Evolutionary conservation across 2,329 filamentous ascomycete species (phyloP), one percentile per base, ranked within the genome.

Genomic region (Aurifilum marmelostoma): DNA sequence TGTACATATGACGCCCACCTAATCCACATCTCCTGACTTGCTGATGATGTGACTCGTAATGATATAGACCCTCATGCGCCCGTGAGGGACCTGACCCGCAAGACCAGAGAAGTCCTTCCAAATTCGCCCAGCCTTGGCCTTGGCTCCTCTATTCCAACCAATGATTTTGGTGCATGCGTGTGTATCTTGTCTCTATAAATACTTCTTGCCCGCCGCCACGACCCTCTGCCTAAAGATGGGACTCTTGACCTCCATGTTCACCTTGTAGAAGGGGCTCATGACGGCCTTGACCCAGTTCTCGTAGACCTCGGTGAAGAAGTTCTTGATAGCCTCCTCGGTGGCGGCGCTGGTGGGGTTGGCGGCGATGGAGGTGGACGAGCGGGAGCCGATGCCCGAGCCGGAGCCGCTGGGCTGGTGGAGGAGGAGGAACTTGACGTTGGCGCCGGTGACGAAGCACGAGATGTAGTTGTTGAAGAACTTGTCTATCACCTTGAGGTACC

Each of bases 401-500:
- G 83, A 67, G 71, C 83, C 77, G 54, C 84, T 83, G 24, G 95
- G 94, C 76, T 97, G 92, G 79, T 97, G 96, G 2, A 99, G 89
- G 18, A 99, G 89, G 67, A 99, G 88, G 82, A 99, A 98, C 73
- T 97, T 95, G 75, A 94, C 90, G 80, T 97, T 97, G 76, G 90
- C 92, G 73, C 90, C 94, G 0, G 96, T 98, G 67, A 99, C 87
- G 85, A 97, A 98, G 81, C 93, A 96, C 61, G 93, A 97, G 72
- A 97, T 91, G 83, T 97, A 95, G 78, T 94, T 94, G 81, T 96
- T 94, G 81, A 97, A 95, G 85, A 97, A 98, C 77, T 93, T 92
- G 85, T 99, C 96, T 80, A 98, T 91, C 80, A 93, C 92, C 80
- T 97, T 98, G 73, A 99, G 90, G 79, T 98, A 97, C 89, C 93